Evolutionary conservation across 116 monocot species (phyloP).

Genomic region (Cymodocea nodosa): DNA sequence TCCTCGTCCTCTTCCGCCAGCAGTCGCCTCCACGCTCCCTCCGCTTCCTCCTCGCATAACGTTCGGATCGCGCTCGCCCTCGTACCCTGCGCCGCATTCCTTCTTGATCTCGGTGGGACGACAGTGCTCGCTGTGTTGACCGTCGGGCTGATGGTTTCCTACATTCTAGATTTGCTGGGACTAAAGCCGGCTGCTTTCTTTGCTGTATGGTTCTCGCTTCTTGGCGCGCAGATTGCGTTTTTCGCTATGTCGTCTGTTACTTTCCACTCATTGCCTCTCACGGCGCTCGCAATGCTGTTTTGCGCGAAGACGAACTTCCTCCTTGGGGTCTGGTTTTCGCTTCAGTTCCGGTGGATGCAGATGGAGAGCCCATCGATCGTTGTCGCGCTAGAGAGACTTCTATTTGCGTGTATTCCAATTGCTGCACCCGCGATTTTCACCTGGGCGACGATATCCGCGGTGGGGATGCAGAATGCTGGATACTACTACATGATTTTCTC

Average conservation of each 20-base stretch:
- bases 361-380: constrained; percentile 66
- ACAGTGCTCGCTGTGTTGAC: constrained; percentile 41
- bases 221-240: constrained; percentile 61
- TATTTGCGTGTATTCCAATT: constrained; percentile 78
- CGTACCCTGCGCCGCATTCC: constrained; percentile 56
- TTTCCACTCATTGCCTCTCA: constrained; percentile 32
- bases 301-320: constrained; percentile 61
- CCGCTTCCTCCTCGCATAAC: constrained; percentile 47
- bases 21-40: not conserved
- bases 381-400: constrained; percentile 59
- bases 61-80: constrained; percentile 56
- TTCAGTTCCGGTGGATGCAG: constrained; percentile 85
- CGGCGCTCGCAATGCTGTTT: constrained; percentile 50
- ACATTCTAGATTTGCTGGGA: constrained; percentile 72
- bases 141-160: constrained; percentile 54
- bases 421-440: constrained; percentile 58
- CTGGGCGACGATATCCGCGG: constrained; percentile 64
- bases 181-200: constrained; percentile 51
- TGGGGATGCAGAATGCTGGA: constrained; percentile 60
- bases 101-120: constrained; percentile 74
- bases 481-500: constrained; percentile 54
- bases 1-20: constrained; percentile 12
- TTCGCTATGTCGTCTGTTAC: constrained; percentile 45
- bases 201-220: constrained; percentile 69
- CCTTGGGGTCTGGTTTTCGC: constrained; percentile 76